Base-by-base conservation (phyloP, 2,329 filamentous ascomycete genomes). In the Lasiodiplodia sp. region DNA sequence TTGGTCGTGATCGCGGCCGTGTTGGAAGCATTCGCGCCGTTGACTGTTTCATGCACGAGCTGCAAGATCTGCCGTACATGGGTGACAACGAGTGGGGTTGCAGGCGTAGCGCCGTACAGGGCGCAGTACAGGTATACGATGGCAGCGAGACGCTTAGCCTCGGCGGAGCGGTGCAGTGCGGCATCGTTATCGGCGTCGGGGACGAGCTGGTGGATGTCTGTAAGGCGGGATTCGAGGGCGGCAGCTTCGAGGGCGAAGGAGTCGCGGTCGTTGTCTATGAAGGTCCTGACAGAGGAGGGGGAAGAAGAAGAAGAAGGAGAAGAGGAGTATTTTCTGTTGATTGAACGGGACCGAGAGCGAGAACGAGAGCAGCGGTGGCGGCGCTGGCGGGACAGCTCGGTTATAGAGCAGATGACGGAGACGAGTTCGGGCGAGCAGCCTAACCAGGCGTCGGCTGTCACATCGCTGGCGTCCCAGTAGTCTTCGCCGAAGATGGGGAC, bases 341-440 rank as follows among this genome's bases (percentile, higher is more conserved):
- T 28, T 28, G 28, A 28, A 6, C 28, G 28, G 28, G 28, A 28
- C 28, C 28, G 23, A 3, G 25, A 8, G 18, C 6, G 40, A 18
- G 3, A 18, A 12, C 11, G 23, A 12, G 23, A 25, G 5, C n/a
- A 25, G 34, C 37, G 21, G 25, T n/a, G 8, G 6, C 76, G 75
- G 8, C 79, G 74, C 12, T 73, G 73, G 6, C 81, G 77, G 4
- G 82, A 83, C 16, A 86, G 73, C 58, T 85, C 83, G 0, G 82
- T 85, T 25, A 84, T 83, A 0, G 78, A 77, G n/a, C 81, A 84
- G 4, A 85, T 72, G 3, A 85, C 80, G 1, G 80, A 79, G 3
- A 83, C 82, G 40, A 85, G 73, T 21, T 81, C 79, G 0, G 84
- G 82, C 53, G 83, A 84, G 60, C 83, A 85, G 0, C 83, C 83